Conservation (phyloP, 345 rosid genomes). For the Populus pruinosa region DNA sequence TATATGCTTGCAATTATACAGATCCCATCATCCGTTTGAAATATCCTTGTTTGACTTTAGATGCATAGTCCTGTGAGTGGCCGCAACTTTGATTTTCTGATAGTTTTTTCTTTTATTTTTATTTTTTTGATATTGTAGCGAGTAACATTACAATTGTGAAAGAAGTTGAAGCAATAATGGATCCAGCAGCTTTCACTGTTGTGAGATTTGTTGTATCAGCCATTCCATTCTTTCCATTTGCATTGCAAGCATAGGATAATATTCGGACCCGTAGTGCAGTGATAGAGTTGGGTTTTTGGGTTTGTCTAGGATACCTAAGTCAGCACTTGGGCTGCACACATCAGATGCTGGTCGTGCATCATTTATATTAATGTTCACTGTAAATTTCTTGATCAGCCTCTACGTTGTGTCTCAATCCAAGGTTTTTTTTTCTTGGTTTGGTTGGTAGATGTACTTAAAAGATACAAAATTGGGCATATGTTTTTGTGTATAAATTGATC, state of each 20-base stretch:
- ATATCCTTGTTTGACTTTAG: not conserved
- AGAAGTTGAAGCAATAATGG: slow-evolving; percentile 47
- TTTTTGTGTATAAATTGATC: slow-evolving; percentile 17
- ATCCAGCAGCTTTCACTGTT: slow-evolving; percentile 52
- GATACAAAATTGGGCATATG: slow-evolving; percentile 1
- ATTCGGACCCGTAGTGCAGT: slow-evolving; percentile 49
- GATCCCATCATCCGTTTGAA: not conserved
- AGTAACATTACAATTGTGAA: slow-evolving; percentile 58
- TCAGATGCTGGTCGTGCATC: slow-evolving; percentile 65
- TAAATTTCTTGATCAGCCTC: slow-evolving; percentile 25
- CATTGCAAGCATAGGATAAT: slow-evolving; percentile 37
- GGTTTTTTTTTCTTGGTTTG: not conserved
- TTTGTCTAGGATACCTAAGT: slow-evolving; percentile 53
- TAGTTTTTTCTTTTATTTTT: slow-evolving; percentile 4
- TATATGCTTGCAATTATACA: not conserved
- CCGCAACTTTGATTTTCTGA: not conserved
- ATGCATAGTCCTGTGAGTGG: not conserved
- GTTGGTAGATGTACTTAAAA: slow-evolving; percentile 6
- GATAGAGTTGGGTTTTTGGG: slow-evolving; percentile 65
- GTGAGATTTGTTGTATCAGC: slow-evolving; percentile 52
- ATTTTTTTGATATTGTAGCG: slow-evolving; percentile 34
- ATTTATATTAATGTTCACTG: slow-evolving; percentile 50
- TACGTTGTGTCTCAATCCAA: not conserved
- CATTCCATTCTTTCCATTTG: slow-evolving; percentile 52
- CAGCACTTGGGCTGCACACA: slow-evolving; percentile 57